Conservation (phyloP, 306 rosid species). For the Abrus precatorius region DNA sequence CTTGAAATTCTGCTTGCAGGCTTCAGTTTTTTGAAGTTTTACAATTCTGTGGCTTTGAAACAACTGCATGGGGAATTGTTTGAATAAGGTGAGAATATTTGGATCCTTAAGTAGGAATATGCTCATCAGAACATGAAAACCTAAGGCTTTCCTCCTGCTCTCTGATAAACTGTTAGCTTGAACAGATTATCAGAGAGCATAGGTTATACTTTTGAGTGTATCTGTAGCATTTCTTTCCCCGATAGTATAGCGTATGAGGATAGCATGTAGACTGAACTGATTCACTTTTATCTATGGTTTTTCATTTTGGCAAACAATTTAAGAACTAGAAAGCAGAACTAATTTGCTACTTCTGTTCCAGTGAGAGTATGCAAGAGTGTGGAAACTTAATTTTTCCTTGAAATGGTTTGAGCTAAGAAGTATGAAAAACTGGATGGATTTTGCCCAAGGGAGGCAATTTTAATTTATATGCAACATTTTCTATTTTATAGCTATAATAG, state of each 20-base stretch:
- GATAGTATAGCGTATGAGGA: not conserved
- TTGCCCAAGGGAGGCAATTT: no score
- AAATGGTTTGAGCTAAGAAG: no score
- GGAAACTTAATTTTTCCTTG: not conserved
- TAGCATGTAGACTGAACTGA: not conserved
- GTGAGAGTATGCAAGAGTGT: not conserved
- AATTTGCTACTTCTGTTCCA: constrained; percentile 10
- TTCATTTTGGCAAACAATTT: not conserved
- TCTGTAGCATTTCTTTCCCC: not conserved
- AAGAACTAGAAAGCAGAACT: constrained; percentile 1
- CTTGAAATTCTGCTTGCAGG: constrained; percentile 53
- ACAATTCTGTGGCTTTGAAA: constrained; percentile 40
- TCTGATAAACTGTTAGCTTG: constrained; percentile 7
- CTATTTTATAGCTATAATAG: no score
- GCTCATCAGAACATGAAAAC: constrained; percentile 21
- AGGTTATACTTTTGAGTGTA: not conserved
- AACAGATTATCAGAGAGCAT: not conserved
- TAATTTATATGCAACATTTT: no score
- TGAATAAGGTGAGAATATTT: constrained; percentile 60
- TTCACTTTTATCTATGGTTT: not conserved
- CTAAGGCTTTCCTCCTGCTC: not conserved
- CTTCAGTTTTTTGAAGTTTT: constrained; percentile 38
- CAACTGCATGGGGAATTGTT: constrained; percentile 75
- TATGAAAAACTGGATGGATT: no score
- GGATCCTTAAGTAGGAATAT: constrained; percentile 4